phyloP scores from a whole-genome alignment of 768 basidiomycete species.

The Boletus patriciae region DNA sequence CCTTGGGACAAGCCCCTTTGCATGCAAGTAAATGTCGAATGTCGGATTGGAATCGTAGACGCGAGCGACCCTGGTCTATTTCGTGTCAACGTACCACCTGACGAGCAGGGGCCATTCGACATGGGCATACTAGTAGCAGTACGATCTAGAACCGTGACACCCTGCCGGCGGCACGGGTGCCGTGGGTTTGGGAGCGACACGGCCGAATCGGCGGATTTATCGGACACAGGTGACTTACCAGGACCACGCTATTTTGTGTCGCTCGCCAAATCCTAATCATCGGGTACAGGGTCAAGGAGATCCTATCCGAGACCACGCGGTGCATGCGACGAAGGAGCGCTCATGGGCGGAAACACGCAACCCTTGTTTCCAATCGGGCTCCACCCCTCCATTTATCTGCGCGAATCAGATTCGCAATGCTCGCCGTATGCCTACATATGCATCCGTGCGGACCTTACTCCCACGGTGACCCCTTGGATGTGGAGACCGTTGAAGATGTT shows the following conservation, averaged over 20 bases:
- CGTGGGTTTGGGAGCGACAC: slow-evolving; percentile 35
- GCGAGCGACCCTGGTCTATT: slow-evolving; percentile 50
- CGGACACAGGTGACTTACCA: slow-evolving; percentile 58
- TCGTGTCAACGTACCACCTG: background rate
- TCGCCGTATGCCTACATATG: slow-evolving; percentile 73
- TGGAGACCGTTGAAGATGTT: too few species aligned
- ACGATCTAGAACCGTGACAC: slow-evolving; percentile 63
- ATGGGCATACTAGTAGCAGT: slow-evolving; percentile 30
- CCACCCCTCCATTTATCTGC: slow-evolving; percentile 81
- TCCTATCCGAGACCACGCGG: too few species aligned
- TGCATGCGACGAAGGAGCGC: too few species aligned
- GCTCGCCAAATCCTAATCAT: slow-evolving; percentile 52
- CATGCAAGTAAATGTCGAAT: slow-evolving; percentile 41
- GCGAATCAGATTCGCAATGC: slow-evolving; percentile 78
- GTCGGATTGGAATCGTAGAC: slow-evolving; percentile 52
- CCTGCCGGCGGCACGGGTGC: slow-evolving; percentile 32
- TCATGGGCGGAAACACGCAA: slow-evolving; percentile 31
- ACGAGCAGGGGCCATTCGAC: background rate
- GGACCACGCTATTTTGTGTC: slow-evolving; percentile 61
- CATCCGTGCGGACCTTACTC: slow-evolving; percentile 35
- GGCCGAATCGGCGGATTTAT: slow-evolving; percentile 53
- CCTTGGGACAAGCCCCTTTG: slow-evolving; percentile 54
- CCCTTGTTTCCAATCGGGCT: slow-evolving; percentile 60
- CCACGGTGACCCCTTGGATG: slow-evolving; percentile 4
- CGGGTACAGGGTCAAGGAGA: too few species aligned